Evolutionary conservation across 768 basidiomycete genomes (phyloP), one percentile per base, ranked within the genome.

Genomic region (Cyclocybe cylindracea): DNA sequence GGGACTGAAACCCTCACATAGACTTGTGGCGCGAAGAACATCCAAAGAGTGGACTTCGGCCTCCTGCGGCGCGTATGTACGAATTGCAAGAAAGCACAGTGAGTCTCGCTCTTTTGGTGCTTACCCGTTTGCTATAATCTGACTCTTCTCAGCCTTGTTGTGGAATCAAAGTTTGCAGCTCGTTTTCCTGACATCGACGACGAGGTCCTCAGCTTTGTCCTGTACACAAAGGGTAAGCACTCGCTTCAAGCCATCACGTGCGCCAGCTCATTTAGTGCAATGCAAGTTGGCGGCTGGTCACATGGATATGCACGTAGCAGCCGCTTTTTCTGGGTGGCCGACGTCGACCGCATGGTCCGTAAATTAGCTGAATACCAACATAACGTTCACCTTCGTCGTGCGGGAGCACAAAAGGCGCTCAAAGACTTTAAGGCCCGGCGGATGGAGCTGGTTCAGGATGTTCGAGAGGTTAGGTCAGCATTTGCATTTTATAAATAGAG

Each of bases 241-340:
- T 19, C 14, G 34, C 33, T 38, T 33, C 7, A 35, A 37, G 37
- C 29, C 7, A 24, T 33, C 24, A 2, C 24, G 24, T 24, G 24
- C 24, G 5, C 24, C 7, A 36, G 3, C 18, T 51, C 10, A 39
- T 18, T 31, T 48, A 53, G 3, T 53, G n/a, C 11, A 24, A 19
- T 16, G 19, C n/a, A 52, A 73, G 71, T 65, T 38, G 66, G 66
- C 19, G 67, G 64, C 9, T 65, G 66, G 64, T 31, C 63, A 3
- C 63, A 66, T 51, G 64, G 64, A 1, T 53, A 63, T 42, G 41
- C 56, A 5, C 63, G 62, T 8, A 48, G 24, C 2, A 70, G 67
- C 44, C 60, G 61, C 35, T 74, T 62, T 42, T 74, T 66, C 53
- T 74, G 71, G 72, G 57, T 56, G 14, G 29, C 39, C 3, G 73